Evolutionary conservation across 2,329 filamentous ascomycete species (phyloP), one percentile per base, ranked within the genome.

Genomic region (Coniochaeta pulveracea): DNA sequence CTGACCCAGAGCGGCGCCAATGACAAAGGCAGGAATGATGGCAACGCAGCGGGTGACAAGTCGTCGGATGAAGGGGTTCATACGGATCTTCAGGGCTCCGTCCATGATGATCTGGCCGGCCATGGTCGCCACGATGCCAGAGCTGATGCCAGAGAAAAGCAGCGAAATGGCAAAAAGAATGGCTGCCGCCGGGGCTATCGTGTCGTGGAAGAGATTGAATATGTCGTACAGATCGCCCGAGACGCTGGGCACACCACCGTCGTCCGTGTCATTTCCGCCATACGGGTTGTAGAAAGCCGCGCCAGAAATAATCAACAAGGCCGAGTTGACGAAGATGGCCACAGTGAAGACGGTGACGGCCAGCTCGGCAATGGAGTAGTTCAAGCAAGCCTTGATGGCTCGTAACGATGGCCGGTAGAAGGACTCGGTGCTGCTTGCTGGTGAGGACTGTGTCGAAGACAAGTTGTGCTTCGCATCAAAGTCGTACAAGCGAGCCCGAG

Each of bases 261-360:
- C 78, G 2, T 69, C 65, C 0, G 26, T 27, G 19, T 37, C 34
- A 5, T 35, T 33, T 3, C 27, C 33, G 15, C 24, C n/a, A 8
- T 33, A 30, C 5, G 64, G 50, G 23, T 69, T 68, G 6, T 67
- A 58, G 45, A 78, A 84, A 0, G 93, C 67, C 0, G 80, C 77
- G 15, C 84, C 85, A 1, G 85, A 76, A 11, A 85, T 77, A 42
- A 86, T 83, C 12, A 88, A 64, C 44, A 88, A 85, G 7, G 81
- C 67, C 34, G 74, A 81, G 57, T 88, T 88, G 42, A 86, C 79
- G 46, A 88, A 88, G 4, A 86, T 65, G 0, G 82, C 82, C 50
- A 86, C 85, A 0, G 80, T 82, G 50, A 84, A 82, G 15, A 88
- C 72, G 0, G 78, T 80, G 19, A 84, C 49, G 2, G 69, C 61